Conservation (phyloP, 2,329 filamentous ascomycete species). For the Alternaria metachromatica region DNA sequence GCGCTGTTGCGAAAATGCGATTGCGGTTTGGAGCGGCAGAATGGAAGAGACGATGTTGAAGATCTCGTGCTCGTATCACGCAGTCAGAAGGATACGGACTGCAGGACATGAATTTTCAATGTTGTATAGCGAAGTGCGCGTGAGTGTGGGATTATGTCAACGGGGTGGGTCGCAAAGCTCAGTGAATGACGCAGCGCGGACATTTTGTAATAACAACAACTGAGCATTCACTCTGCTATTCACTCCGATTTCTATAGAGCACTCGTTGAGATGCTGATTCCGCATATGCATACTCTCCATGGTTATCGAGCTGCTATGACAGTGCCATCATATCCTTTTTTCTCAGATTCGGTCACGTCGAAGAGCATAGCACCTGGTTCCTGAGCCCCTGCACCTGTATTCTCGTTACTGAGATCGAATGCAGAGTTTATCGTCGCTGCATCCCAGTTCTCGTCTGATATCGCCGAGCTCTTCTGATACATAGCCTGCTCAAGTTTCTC, state of each 20-base stretch:
- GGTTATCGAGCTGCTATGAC: not conserved
- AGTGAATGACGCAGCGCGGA: not conserved
- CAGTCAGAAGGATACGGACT: not conserved
- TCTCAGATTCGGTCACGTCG: not conserved
- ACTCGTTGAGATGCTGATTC: not conserved
- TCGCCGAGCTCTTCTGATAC: not conserved
- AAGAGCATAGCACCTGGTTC: not conserved
- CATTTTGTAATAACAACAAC: not conserved
- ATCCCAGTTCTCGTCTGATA: not conserved
- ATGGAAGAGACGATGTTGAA: not conserved
- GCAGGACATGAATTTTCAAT: not conserved
- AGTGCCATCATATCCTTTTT: not conserved
- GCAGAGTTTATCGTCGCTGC: not conserved
- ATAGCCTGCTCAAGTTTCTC: not conserved
- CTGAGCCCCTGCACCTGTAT: not conserved
- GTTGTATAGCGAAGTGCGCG: not conserved
- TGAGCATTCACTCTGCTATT: too few relatives aligned
- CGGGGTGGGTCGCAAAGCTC: not conserved
- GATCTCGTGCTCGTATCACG: not conserved
- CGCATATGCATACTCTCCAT: too few relatives aligned
- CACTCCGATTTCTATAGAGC: not conserved
- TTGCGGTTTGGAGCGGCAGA: not conserved
- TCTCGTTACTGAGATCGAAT: not conserved
- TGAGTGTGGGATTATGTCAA: not conserved
- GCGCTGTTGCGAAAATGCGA: too few relatives aligned